These are phyloP conservation scores for Exophiala dermatitidis DNA, from an alignment of 2,329 filamentous ascomycete genomes.

Conservation along the genomic window DNA sequence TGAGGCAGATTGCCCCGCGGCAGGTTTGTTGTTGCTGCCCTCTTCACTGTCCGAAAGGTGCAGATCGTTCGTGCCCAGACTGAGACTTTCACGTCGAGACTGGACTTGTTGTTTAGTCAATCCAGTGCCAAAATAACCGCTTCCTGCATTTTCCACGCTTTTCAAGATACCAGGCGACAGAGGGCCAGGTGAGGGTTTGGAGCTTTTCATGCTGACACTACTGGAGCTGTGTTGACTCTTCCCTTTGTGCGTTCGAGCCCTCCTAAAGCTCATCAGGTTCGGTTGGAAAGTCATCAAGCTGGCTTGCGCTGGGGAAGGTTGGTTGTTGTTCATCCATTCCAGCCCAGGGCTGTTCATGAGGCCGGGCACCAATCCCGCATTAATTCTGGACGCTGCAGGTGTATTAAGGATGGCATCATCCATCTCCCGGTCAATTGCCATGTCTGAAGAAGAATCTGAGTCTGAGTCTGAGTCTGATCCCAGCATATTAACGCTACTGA, in stretches of 20 bases:
- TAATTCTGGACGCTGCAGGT: constrained; percentile 62
- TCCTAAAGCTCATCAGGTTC: constrained; percentile 72
- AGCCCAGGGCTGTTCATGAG: constrained; percentile 47
- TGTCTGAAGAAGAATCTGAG: constrained; percentile 58
- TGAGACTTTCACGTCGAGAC: constrained; percentile 77
- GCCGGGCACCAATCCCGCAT: constrained; percentile 42
- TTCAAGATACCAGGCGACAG: constrained; percentile 65
- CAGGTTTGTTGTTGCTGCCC: constrained; percentile 43
- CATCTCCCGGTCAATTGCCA: constrained; percentile 56
- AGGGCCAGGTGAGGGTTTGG: constrained; percentile 60
- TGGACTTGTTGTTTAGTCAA: constrained; percentile 42
- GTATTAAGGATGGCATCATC: constrained; percentile 77
- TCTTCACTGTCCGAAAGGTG: constrained; percentile 72
- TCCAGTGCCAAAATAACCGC: constrained; percentile 50
- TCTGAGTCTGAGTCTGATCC: constrained; percentile 70
- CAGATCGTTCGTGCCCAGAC: constrained; percentile 80
- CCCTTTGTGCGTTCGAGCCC: constrained; percentile 51
- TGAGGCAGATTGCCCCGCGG: constrained; percentile 30
- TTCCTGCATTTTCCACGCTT: constrained; percentile 47
- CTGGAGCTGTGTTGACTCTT: constrained; percentile 60
- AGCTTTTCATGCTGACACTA: constrained; percentile 63
- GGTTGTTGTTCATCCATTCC: constrained; percentile 55
- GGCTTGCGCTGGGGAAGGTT: constrained; percentile 59
- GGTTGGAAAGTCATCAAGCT: constrained; percentile 74
- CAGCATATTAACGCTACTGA: constrained; percentile 72